phyloP scores from a whole-genome alignment of 2,329 filamentous ascomycete genomes.

The Xylogone sp. region DNA sequence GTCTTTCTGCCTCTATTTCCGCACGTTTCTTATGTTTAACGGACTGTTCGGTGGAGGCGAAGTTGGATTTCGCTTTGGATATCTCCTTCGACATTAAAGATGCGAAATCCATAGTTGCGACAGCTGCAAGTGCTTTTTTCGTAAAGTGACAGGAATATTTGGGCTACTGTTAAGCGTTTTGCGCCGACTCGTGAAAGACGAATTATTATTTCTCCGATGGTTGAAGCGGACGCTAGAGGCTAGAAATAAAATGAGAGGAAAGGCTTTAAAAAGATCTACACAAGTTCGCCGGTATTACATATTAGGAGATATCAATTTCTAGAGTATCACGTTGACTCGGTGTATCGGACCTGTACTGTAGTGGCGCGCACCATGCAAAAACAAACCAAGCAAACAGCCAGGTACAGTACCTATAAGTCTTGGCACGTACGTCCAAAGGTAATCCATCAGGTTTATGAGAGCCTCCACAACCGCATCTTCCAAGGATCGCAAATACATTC shows the following conservation, averaged over 20 bases:
- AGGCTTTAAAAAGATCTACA: no score
- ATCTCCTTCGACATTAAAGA: conserved; percentile 92
- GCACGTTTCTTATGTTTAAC: conserved; percentile 84
- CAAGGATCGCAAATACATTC: no score
- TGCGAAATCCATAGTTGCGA: conserved; percentile 81
- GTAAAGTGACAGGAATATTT: no score
- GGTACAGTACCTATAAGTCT: neutral
- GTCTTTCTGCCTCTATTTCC: conserved; percentile 79
- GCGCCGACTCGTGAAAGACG: no score
- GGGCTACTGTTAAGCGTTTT: conserved; percentile 52
- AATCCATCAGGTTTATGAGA: neutral
- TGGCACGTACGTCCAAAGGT: neutral
- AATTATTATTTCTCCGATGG: no score
- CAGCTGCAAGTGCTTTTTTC: neutral
- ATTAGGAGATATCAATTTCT: neutral
- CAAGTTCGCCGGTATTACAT: no score
- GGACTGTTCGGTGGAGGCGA: conserved; percentile 30
- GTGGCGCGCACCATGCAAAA: neutral
- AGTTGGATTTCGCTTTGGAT: conserved; percentile 65
- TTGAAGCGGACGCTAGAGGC: no score
- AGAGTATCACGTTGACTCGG: neutral
- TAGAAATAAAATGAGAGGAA: no score
- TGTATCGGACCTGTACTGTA: neutral
- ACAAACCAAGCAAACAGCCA: neutral
- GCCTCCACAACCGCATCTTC: no score